phyloP scores from a whole-genome alignment of 2,329 filamentous ascomycete genomes.

The Fusarium nanum region DNA sequence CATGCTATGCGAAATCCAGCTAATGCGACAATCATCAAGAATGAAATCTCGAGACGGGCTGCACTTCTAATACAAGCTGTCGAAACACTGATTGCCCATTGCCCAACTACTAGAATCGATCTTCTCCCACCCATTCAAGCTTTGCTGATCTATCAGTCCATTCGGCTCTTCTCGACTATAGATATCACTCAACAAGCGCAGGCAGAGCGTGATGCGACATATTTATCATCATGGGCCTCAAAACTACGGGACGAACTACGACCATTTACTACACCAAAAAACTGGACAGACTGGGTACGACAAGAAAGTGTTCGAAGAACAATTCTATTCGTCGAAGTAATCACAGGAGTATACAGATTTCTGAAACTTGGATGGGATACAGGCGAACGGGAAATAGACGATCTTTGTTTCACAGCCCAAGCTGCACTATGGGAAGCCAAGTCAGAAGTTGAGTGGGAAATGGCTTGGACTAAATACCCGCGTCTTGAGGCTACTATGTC shows the following conservation, averaged over 20 bases:
- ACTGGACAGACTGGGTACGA: neutral
- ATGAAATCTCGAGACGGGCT: neutral
- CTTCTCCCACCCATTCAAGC: neutral
- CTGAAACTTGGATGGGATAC: neutral
- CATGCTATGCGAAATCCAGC: neutral
- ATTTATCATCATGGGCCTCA: neutral
- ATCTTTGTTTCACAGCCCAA: neutral
- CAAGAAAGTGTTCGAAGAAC: constrained; percentile 7
- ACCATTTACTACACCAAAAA: fast-evolving
- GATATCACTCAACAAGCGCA: neutral
- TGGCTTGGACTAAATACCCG: neutral
- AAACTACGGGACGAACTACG: neutral
- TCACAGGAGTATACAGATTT: neutral
- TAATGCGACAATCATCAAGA: neutral
- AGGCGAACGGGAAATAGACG: neutral
- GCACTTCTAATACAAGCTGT: neutral
- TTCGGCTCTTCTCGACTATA: neutral
- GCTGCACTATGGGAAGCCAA: constrained; percentile 5
- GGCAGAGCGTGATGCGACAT: neutral
- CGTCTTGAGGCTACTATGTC: neutral
- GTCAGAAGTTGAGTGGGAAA: neutral
- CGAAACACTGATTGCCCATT: neutral
- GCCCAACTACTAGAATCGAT: fast-evolving
- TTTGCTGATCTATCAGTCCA: neutral
- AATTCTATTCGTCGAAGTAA: neutral